Conservation (phyloP, 2,329 filamentous ascomycete species). For the Trichophyton equinum region DNA sequence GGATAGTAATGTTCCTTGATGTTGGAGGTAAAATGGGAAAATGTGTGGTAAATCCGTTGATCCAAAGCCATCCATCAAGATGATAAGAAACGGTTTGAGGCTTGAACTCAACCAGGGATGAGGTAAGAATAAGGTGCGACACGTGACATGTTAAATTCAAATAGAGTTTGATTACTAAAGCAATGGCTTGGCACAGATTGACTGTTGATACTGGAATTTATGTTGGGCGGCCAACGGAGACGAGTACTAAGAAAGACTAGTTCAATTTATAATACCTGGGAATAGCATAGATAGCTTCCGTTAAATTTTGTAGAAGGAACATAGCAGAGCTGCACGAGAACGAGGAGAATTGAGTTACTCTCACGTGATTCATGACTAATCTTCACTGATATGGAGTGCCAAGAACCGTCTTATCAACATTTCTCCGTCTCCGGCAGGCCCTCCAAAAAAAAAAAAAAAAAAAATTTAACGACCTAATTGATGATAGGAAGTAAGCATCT, state of each 20-base stretch:
- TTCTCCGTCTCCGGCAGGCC: background rate
- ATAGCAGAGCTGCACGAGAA: too few relatives aligned
- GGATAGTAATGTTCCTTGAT: too few relatives aligned
- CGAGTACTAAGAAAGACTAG: too few relatives aligned
- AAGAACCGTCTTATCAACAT: background rate
- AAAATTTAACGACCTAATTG: background rate
- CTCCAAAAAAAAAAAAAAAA: background rate
- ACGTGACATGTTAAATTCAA: background rate
- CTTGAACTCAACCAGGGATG: background rate
- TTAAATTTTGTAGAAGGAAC: too few relatives aligned
- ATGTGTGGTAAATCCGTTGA: too few relatives aligned
- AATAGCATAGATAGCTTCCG: too few relatives aligned
- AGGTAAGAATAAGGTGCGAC: background rate
- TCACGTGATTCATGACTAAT: background rate
- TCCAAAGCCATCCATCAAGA: too few relatives aligned
- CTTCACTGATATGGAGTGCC: background rate
- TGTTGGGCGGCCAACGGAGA: too few relatives aligned
- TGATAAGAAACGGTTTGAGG: too few relatives aligned
- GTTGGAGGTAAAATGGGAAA: too few relatives aligned
- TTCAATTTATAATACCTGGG: too few relatives aligned
- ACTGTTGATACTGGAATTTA: too few relatives aligned
- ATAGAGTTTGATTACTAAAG: background rate
- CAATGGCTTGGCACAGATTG: background rate
- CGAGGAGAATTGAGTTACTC: background rate
- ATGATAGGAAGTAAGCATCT: constrained; percentile 17